Evolutionary conservation across 2,329 filamentous ascomycete species (phyloP), one percentile per base, ranked within the genome.

Genomic region (Microascus cirrosus): DNA sequence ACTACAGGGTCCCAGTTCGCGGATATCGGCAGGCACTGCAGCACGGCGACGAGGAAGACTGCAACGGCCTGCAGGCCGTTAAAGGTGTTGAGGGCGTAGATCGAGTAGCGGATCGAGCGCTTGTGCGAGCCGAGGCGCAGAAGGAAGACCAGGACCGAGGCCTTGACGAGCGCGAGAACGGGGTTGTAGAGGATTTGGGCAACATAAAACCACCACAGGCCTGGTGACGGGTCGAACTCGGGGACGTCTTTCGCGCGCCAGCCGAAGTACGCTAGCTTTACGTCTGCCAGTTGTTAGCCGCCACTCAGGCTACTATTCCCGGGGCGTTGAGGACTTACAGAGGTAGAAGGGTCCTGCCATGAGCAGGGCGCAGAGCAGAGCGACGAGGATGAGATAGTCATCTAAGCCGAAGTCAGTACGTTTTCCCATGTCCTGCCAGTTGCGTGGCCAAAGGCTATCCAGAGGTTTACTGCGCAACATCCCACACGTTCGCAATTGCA

Each of bases 121-220:
- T 73, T 72, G 55, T 71, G 64, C 39, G 70, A 63, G 56, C 70
- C 69, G 1, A 77, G 67, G 1, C 73, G 72, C 8, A 74, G 67
- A 20, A 55, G 57, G 45, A 55, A 58, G 32, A 58, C 52, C 52
- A 58, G 57, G 18, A 58, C 39, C 18, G 57, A 58, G 25, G 57
- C 52, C 53, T 58, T 58, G 24, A 58, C 57, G 36, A 58, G 42
- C 1, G 57, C 57, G 36, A 58, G 57, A n/a, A 58, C 53, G 25
- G 57, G 57, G 53, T 58, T 58, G 53, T 55, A 55, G 28, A 58
- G 55, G 57, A 58, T 39, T 22, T 58, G 57, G 28, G 53, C 53
- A 20, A 58, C 24, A 32, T 55, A 58, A 22, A 55, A 54, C 52
- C 53, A 58, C 53, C 52, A 54, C 28, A 34, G 15, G 42, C 53